These are phyloP conservation scores for Naegleria fowleri DNA, from an alignment of 208 protist genomes.

Conservation along the genomic window DNA sequence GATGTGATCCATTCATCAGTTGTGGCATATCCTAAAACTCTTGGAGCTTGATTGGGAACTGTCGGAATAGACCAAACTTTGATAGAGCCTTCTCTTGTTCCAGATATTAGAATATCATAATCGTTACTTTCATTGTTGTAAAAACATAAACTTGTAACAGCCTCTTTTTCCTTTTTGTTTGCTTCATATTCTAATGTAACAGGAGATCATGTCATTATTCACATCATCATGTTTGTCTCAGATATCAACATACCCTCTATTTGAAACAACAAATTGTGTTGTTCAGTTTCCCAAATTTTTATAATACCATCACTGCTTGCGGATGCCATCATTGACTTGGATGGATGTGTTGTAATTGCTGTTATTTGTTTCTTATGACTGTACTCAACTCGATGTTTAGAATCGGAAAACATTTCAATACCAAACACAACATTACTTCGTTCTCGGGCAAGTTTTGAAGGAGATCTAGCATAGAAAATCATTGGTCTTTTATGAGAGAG, in stretches of 20 bases:
- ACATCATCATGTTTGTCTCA: background rate
- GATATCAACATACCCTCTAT: background rate
- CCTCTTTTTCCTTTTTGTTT: background rate
- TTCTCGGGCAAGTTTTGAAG: background rate
- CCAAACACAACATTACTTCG: background rate
- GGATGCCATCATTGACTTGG: background rate
- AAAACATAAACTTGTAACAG: constrained; percentile 15
- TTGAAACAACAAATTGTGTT: background rate
- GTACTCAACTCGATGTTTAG: constrained; percentile 17
- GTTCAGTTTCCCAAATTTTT: constrained; percentile 12
- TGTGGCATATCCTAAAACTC: background rate
- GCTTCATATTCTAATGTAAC: background rate
- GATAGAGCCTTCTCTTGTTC: background rate
- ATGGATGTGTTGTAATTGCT: background rate
- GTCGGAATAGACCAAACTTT: background rate
- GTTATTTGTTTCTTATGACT: constrained; percentile 21
- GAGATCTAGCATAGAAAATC: background rate
- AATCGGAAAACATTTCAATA: constrained; percentile 19
- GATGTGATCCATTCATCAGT: background rate
- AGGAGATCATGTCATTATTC: background rate
- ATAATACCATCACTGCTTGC: background rate
- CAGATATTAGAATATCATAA: background rate
- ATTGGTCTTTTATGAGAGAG: background rate
- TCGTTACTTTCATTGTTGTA: background rate
- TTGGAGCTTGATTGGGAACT: background rate